These are phyloP conservation scores for Macrotyloma uniflorum DNA, from an alignment of 306 rosid genomes.

Conservation along the genomic window DNA sequence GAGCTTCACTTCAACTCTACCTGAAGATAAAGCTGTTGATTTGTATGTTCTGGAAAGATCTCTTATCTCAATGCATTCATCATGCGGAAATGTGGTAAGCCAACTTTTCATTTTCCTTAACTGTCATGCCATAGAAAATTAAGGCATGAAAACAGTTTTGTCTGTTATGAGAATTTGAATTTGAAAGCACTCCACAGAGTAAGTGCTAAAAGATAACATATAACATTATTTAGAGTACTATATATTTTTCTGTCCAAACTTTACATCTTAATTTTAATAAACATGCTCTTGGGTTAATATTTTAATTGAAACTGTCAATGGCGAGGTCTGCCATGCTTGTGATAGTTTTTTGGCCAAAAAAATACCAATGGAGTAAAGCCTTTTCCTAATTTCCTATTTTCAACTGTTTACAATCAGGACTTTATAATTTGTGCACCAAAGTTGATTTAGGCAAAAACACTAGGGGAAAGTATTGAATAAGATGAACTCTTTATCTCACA, in stretches of 20 bases:
- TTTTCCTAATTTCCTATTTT: background rate
- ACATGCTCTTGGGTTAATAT: background rate
- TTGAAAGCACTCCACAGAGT: background rate
- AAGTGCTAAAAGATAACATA: background rate
- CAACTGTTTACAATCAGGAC: background rate
- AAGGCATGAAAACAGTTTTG: background rate
- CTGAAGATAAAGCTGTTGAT: slow-evolving; percentile 95
- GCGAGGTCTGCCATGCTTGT: background rate
- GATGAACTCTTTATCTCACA: background rate
- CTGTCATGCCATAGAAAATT: background rate
- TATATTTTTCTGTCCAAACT: background rate
- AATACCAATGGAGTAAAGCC: background rate
- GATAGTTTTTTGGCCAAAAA: background rate
- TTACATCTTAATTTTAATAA: background rate
- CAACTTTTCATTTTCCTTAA: background rate
- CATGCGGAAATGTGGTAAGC: slow-evolving; percentile 87
- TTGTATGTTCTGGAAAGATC: slow-evolving; percentile 92
- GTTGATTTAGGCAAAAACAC: background rate
- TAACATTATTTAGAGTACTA: background rate
- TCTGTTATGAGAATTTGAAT: slow-evolving; percentile 4
- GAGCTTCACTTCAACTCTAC: slow-evolving; percentile 89
- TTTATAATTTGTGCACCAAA: background rate
- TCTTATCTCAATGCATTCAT: slow-evolving; percentile 88
- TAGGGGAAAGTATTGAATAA: background rate
- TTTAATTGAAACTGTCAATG: background rate